Base-by-base conservation (phyloP, 225 moss, liverwort and hornwort species). In the Ulota crispa region DNA sequence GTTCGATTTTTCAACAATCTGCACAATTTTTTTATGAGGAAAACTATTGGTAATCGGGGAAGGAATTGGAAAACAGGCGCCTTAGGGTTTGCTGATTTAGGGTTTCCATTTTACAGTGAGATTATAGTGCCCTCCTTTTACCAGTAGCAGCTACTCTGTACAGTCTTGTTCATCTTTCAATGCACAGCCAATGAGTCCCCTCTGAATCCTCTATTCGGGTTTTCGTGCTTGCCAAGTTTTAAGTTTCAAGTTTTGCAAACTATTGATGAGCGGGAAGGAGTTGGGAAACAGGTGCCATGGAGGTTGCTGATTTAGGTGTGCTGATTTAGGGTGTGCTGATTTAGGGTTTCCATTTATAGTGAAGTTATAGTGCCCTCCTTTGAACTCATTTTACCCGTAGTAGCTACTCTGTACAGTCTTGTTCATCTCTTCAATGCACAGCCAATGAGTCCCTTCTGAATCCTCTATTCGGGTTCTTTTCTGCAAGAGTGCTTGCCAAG, bases 81-180 rank as follows among this genome's bases (percentile, higher is more conserved):
- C 63, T 3, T 53, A 64, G 57, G n/a, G 30, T 61, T 37, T 37
- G 63, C 21, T 53, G 26, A 7, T 70, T 34, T n/a, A n/a, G n/a
- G n/a, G n/a, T n/a, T n/a, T n/a, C n/a, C n/a, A n/a, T n/a, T n/a
- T n/a, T n/a, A n/a, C n/a, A 20, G 75, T 31, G 59, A 56, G 37
- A 47, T 45, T 37, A 43, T 10, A 36, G 30, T 9, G 62, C 34
- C 54, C 43, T 62, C 55, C 3, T 42, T 61, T 41, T 34, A 66
- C 80, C 41, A 66, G 24, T 26, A 36, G 75, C 41, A 70, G 75
- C 39, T 55, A 73, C 52, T 65, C 30, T 84, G 81, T 78, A 81
- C 64, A 84, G 81, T 81, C 56, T 68, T 42, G 77, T 36, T 43
- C 61, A 64, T 31, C 31, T 69, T 50, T 78, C 56, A 64, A 75